Percentiles rank a stretch among this genome's conserved stretches.
Evolutionary conservation across 179 eudicot genomes (phyloP).

Genomic region (Corrigiola litoralis): DNA sequence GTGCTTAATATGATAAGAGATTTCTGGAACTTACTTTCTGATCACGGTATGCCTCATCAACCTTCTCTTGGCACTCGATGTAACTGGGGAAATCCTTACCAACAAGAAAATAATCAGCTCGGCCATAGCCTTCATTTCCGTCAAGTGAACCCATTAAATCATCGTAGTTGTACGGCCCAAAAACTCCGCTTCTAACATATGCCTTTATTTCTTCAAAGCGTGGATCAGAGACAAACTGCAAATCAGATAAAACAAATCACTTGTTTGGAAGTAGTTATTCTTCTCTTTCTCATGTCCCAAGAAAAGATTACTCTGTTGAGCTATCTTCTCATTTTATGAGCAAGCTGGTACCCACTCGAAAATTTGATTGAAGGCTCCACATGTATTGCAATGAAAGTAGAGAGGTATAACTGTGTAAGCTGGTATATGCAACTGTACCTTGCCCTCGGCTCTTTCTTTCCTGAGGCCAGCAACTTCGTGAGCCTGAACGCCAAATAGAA

Average conservation of each 20-base stretch:
- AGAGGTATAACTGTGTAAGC: neutral
- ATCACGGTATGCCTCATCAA: constrained; percentile 79
- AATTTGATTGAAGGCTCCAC: neutral
- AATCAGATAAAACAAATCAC: constrained; percentile 3
- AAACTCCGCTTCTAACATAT: constrained; percentile 68
- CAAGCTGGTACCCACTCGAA: no score
- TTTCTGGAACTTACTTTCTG: constrained; percentile 48
- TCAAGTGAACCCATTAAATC: constrained; percentile 78
- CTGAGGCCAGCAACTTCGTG: constrained; percentile 66
- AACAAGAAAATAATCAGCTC: constrained; percentile 90
- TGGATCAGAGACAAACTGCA: constrained; percentile 84
- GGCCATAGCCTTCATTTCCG: constrained; percentile 88
- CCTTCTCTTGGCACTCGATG: constrained; percentile 88
- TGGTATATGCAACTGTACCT: constrained; percentile 34
- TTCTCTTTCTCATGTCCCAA: neutral
- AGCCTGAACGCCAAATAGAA: constrained; percentile 84
- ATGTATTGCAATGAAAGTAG: neutral
- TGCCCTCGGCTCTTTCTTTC: constrained; percentile 82
- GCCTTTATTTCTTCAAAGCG: constrained; percentile 80
- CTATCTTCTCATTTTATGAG: no score
- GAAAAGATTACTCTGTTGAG: no score
- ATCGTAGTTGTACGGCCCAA: constrained; percentile 59
- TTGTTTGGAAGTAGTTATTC: neutral
- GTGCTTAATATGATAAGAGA: neutral
- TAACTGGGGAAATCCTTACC: constrained; percentile 96